Evolutionary conservation across 768 basidiomycete species (phyloP).

Genomic region (Panaeolus cyanescens): DNA sequence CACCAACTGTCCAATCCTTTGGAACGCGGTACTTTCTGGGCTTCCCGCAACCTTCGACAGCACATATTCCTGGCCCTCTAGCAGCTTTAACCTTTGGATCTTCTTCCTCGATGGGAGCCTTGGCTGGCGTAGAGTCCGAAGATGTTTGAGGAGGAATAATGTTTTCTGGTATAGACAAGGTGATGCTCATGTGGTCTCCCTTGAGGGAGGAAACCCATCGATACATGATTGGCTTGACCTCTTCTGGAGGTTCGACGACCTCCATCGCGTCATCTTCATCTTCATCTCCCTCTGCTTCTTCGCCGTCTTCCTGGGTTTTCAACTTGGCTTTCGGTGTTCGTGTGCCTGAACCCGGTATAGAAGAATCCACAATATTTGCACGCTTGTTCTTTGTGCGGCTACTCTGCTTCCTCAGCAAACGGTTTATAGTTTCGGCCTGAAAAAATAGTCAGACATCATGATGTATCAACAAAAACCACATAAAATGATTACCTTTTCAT

Average conservation of each 20-base stretch:
- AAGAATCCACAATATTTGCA: constrained; percentile 49
- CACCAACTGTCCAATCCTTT: constrained; percentile 60
- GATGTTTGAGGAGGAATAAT: constrained; percentile 8
- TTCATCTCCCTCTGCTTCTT: constrained; percentile 40
- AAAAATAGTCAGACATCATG: neutral
- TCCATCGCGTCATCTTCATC: constrained; percentile 37
- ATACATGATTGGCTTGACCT: constrained; percentile 57
- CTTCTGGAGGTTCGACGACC: constrained; percentile 36
- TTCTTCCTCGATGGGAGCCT: constrained; percentile 6
- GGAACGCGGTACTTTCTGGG: constrained; percentile 67
- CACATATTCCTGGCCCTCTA: constrained; percentile 41
- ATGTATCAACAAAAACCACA: neutral
- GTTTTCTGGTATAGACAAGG: constrained; percentile 54
- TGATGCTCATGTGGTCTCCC: constrained; percentile 44
- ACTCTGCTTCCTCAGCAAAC: constrained; percentile 84
- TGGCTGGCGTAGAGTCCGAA: neutral
- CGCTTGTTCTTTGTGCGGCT: constrained; percentile 60
- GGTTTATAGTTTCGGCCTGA: constrained; percentile 87
- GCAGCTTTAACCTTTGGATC: constrained; percentile 16
- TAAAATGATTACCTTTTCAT: constrained; percentile 65
- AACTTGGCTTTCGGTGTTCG: constrained; percentile 26
- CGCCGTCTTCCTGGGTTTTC: constrained; percentile 34
- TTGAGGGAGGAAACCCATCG: constrained; percentile 68
- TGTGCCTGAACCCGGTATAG: constrained; percentile 23
- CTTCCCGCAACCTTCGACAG: constrained; percentile 56